These are phyloP conservation scores for Aspergillus ostianus DNA, from an alignment of 495 filamentous ascomycete genomes.

Conservation along the genomic window DNA sequence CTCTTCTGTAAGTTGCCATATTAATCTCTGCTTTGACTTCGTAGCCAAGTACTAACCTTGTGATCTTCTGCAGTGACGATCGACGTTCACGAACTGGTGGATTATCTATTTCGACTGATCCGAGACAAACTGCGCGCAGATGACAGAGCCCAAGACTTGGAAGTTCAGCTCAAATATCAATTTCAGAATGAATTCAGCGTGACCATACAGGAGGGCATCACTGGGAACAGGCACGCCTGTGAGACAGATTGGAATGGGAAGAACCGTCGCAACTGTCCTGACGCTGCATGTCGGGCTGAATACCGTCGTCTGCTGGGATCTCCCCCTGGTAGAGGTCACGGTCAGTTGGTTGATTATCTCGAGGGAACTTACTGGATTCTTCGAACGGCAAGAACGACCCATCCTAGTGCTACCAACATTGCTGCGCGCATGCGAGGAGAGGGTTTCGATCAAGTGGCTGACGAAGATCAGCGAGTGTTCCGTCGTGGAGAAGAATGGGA, in stretches of 20 bases:
- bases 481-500: slow-evolving; percentile 40
- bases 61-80: slow-evolving; percentile 16
- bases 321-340: slow-evolving; percentile 12
- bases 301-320: slow-evolving; percentile 15
- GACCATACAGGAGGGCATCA: slow-evolving; percentile 9
- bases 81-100: slow-evolving; percentile 23
- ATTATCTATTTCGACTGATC: slow-evolving; percentile 36
- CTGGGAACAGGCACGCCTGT: slow-evolving; percentile 33
- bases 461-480: slow-evolving; percentile 25
- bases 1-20: slow-evolving; percentile 27
- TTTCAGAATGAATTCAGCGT: slow-evolving; percentile 24
- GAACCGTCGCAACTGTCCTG: slow-evolving; percentile 23
- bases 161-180: slow-evolving; percentile 25
- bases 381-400: slow-evolving; percentile 37
- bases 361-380: slow-evolving; percentile 42
- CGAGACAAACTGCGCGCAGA: slow-evolving; percentile 32
- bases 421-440: slow-evolving; percentile 31
- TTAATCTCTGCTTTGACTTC: slow-evolving; percentile 1
- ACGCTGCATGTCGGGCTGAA: slow-evolving; percentile 27
- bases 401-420: slow-evolving; percentile 27
- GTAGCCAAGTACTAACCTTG: not conserved
- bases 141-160: slow-evolving; percentile 7
- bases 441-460: slow-evolving; percentile 29
- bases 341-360: slow-evolving; percentile 20
- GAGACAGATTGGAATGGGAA: slow-evolving; percentile 36